A percentile compares a stretch with the other conserved stretches of the same genome.
Conservation (phyloP, 176 grass and related monocot species). For the Eragrostis nindensis region DNA sequence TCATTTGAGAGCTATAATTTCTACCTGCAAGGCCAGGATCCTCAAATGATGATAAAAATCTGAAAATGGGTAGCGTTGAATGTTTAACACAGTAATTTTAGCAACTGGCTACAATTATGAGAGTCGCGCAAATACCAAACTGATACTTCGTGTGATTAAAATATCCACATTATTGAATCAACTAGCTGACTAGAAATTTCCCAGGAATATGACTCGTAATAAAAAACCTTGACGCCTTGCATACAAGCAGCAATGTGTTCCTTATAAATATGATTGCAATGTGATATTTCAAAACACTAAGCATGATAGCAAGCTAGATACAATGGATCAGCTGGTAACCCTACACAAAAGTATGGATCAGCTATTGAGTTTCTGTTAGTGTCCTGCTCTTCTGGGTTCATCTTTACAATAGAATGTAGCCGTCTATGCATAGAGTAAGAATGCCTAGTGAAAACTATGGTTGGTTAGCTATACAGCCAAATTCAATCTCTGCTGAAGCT, state of each 20-base stretch:
- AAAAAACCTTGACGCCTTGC: no score
- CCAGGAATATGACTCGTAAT: no score
- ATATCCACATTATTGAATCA: neutral
- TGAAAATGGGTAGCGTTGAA: neutral
- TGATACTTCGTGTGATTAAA: neutral
- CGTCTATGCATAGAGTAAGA: neutral
- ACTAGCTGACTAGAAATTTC: neutral
- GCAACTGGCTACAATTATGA: neutral
- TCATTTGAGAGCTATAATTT: neutral
- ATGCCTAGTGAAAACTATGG: neutral
- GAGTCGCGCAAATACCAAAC: no score
- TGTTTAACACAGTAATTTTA: neutral
- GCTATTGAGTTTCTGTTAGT: neutral
- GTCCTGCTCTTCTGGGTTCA: neutral
- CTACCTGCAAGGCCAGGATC: neutral
- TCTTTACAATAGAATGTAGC: neutral
- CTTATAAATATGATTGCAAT: neutral
- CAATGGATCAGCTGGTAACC: neutral
- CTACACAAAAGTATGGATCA: neutral
- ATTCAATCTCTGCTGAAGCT: neutral
- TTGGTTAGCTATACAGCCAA: neutral
- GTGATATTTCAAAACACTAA: neutral
- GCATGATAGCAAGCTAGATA: neutral
- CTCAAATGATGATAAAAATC: no score
- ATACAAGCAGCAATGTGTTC: neutral